Evolutionary conservation across 441 rosid genomes (phyloP), one percentile per base, ranked within the genome.

Genomic region (Erodium texanum): DNA sequence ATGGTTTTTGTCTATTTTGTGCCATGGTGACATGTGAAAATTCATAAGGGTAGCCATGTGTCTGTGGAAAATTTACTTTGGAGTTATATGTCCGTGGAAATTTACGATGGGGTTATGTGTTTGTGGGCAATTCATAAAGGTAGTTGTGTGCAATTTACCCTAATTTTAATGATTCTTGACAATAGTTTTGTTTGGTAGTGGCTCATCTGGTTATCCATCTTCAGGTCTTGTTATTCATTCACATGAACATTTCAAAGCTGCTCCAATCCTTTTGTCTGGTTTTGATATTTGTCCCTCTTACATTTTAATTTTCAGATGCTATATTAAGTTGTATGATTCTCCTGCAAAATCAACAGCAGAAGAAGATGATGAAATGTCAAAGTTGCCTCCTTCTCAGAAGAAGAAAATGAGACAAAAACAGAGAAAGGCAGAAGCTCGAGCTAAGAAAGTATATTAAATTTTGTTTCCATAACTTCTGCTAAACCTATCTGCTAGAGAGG

Each of bases 361-460:
- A 81, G 98, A 88, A 77, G 99, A 89, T 73, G 85, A 89, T 64
- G 87, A 77, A 77, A 82, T 83, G 83, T 84, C 93, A 36, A 91
- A 96, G 82, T 72, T 92, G 81, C 88, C 81, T 71, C 96, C 98
- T 66, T 85, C 96, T 67, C 97, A 93, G 81, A 96, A 89, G 77
- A 96, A 89, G 92, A 96, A 96, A 81, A 70, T 89, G 80, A 88
- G 85, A 74, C 89, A 84, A 80, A 96, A 91, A 78, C 98, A 87
- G 80, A 88, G 87, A 68, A 96, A 91, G 81, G 97, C 98, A 56
- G 97, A 93, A 84, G 96, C 97, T 70, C 87, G 97, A 71, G 99
- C 98, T 70, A 96, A 90, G 89, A 96, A 90, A 80, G 98, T 90
- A 78, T 65, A 82, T 68, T n/a, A n/a, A 61, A 38, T 65, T 66